Conservation (phyloP, 148 eudicot species). For the Vaccinium myrtillus region DNA sequence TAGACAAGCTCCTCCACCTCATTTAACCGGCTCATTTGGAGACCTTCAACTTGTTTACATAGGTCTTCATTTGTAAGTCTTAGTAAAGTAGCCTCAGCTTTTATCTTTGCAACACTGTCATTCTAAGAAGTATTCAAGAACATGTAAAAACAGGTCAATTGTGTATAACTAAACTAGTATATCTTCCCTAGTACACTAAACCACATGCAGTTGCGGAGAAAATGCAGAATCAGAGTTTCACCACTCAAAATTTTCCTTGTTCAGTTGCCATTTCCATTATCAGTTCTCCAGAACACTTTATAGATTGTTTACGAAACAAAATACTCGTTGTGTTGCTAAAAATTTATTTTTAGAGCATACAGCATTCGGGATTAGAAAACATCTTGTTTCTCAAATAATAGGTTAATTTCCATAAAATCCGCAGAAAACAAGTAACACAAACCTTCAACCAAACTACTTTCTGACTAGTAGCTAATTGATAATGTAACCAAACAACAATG, state of each 20-base stretch:
- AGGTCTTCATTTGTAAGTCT: constrained; percentile 67
- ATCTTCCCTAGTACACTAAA: neutral
- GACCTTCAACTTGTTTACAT: constrained; percentile 81
- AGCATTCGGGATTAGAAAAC: too few relatives aligned
- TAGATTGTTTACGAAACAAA: too few relatives aligned
- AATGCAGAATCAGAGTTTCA: neutral
- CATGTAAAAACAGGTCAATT: neutral
- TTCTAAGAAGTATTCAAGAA: constrained; percentile 32
- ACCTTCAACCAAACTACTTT: neutral
- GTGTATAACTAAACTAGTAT: neutral
- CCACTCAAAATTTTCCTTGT: neutral
- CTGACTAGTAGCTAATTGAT: neutral
- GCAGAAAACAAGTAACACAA: neutral
- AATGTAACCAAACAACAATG: neutral
- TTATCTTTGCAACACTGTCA: constrained; percentile 49
- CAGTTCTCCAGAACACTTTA: too few relatives aligned
- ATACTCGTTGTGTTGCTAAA: too few relatives aligned
- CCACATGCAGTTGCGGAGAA: neutral
- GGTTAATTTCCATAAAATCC: neutral
- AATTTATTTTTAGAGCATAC: too few relatives aligned
- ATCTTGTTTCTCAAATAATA: neutral
- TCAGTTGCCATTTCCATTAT: neutral
- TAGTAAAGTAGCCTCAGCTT: constrained; percentile 63
- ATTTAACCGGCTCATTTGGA: constrained; percentile 68
- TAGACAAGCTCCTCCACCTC: constrained; percentile 90